Base-by-base conservation (phyloP, 352 stramenopile genomes). In the Pythium pectinolyticum region DNA sequence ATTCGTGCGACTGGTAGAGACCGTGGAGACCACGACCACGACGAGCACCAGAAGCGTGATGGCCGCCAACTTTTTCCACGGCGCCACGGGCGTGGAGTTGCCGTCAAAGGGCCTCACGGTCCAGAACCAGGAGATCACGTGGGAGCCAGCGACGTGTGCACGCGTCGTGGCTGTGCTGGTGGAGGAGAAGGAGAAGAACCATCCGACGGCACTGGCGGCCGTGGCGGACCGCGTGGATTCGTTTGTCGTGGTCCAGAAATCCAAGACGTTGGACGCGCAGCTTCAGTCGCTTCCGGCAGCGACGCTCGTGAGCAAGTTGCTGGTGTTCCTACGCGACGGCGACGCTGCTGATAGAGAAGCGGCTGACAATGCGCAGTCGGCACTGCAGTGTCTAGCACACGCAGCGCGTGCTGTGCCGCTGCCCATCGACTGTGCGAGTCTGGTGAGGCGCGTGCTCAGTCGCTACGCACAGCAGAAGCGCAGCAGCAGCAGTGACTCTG, bases 241-340 rank as follows among this genome's bases (percentile, higher is more conserved):
- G 5, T 53, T 69, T 28, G 40, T 43, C n/a, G 53, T 60, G 9
- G 34, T 54, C 9, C 63, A 70, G 31, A 70, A 61, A 40, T 65
- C 32, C 40, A 70, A 64, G 28, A 60, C 56, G 0, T 64, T 70
- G 11, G 63, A 70, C 34, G 63, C 24, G 6, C 51, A 70, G 32
- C 10, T 60, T 31, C 52, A 22, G 20, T 57, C 48, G 32, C 31
- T 70, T n/a, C 55, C 63, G 1, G 22, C 40, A 10, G 52, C 55
- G 15, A 63, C 27, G 10, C 57, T 70, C 24, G 37, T 65, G 19
- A 61, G 55, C 43, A 63, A 61, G 39, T 47, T 15, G 15, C 47
- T 70, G 10, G 34, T 37, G 17, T 64, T 60, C 32, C 24, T 69
- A 15, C 55, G 62, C 19, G 25, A 46, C 19, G 51, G 34, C 19